Base-by-base conservation (phyloP, 176 grass and related monocot species). In the Lolium multiflorum region DNA sequence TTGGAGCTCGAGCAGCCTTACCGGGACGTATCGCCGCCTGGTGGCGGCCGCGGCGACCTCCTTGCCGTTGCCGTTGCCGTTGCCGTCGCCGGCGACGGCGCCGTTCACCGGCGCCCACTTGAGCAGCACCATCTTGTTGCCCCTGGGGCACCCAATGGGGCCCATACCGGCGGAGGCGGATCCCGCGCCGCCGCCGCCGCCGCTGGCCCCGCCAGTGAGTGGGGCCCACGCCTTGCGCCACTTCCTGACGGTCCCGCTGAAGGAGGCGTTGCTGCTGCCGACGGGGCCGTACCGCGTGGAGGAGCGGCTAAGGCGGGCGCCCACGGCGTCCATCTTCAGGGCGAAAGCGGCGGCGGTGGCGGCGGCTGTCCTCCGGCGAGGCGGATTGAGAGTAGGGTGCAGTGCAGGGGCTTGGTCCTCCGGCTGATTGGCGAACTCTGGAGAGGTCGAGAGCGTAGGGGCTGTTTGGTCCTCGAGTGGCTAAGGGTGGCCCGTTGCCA, bases 201-300 rank as follows among this genome's bases (percentile, higher is more conserved):
- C 48, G 63, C 57, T 35, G 6, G 26, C 63, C 1, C 65, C 78
- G 57, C 76, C 52, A 18, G 79, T 46, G 86, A 95, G 86, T 21
- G 93, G 90, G 59, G 90, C 71, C 93, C 90, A 95, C 39, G 78
- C 85, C 93, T 95, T 95, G 76, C 87, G 91, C 93, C 93, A 95
- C 83, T 92, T 92, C 88, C 93, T 48, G 72, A 95, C 93, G 57
- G 93, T 86, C 15, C 90, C 93, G 76, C 83, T 95, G 82, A 95
- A 95, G 76, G 87, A 81, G 50, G 93, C 51, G 9, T 71, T 77
- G 85, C 71, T 88, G 69, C 79, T 91, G 68, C 49, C 71, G 16
- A 92, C 55, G 18, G 93, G 90, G 17, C 93, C 93, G 81, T 95
- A 95, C 22, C 93, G 90, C 39, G 93, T 95, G 28, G 93, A 95